Percentiles rank a stretch among this genome's conserved stretches.
Evolutionary conservation across 208 protist species (phyloP).

Genomic region (Novymonas esmeraldas): DNA sequence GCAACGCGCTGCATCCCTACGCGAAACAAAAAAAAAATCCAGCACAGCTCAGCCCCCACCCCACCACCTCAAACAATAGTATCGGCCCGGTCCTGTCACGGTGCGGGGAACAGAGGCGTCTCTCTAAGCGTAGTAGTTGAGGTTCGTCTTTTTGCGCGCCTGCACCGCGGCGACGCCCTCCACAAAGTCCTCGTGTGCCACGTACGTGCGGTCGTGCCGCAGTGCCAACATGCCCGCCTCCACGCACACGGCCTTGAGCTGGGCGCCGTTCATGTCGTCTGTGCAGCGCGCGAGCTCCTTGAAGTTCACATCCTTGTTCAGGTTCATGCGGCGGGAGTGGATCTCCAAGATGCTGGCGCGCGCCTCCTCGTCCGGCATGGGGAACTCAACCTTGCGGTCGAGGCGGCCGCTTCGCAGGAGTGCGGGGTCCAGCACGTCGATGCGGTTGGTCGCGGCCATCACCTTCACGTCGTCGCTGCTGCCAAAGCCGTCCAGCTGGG

Average conservation of each 20-base stretch:
- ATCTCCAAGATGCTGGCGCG: conserved; percentile 99
- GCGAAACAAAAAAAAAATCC: too few relatives aligned
- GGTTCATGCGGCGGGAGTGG: conserved; percentile 99
- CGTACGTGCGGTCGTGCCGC: conserved; percentile 89
- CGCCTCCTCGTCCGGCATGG: conserved; percentile 98
- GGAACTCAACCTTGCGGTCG: conserved; percentile 99
- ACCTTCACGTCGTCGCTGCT: conserved; percentile 98
- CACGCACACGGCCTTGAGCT: conserved; percentile 99
- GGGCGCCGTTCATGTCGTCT: conserved; percentile 99
- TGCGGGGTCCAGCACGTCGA: conserved; percentile 99
- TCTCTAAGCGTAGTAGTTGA: conserved; percentile 99
- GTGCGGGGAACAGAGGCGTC: not conserved
- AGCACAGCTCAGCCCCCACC: too few relatives aligned
- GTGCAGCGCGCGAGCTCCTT: conserved; percentile 99
- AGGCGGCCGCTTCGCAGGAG: conserved; percentile 99
- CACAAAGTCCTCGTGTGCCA: conserved; percentile 99
- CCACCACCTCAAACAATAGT: too few relatives aligned
- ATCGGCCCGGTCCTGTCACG: too few relatives aligned
- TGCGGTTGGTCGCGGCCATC: conserved; percentile 99
- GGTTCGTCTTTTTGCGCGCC: conserved; percentile 99
- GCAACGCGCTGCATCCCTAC: too few relatives aligned
- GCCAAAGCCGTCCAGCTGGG: conserved; percentile 99
- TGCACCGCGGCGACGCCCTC: conserved; percentile 98
- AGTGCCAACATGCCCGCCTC: conserved; percentile 99
- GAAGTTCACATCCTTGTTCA: conserved; percentile 98